Evolutionary conservation across 2,329 filamentous ascomycete genomes (phyloP).

Genomic region (Penicillium sp.): DNA sequence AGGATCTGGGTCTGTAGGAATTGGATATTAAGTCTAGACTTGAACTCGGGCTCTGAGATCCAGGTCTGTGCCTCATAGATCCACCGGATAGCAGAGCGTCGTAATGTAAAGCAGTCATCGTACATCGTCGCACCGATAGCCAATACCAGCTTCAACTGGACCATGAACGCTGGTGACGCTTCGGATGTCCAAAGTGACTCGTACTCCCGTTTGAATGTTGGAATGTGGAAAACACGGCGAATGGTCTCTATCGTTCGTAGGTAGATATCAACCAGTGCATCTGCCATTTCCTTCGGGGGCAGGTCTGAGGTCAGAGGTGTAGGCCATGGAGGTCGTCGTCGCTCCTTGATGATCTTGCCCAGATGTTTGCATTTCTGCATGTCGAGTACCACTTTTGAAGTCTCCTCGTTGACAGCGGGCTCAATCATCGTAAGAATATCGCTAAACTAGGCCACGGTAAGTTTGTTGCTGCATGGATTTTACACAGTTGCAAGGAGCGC

Average conservation of each 20-base stretch:
- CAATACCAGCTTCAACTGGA: conserved; percentile 60
- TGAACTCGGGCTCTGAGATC: conserved; percentile 56
- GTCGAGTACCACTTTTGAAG: conserved; percentile 36
- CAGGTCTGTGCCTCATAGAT: conserved; percentile 60
- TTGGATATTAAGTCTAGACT: conserved; percentile 53
- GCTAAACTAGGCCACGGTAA: conserved; percentile 14
- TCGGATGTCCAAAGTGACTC: conserved; percentile 51
- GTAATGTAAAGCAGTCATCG: conserved; percentile 55
- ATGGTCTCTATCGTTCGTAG: conserved; percentile 58
- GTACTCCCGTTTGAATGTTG: conserved; percentile 58
- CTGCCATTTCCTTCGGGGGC: conserved; percentile 47
- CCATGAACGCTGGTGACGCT: conserved; percentile 46
- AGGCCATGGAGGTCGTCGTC: conserved; percentile 53
- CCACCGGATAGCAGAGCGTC: conserved; percentile 55
- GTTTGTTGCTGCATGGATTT: background rate
- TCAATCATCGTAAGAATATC: conserved; percentile 49
- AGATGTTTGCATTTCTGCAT: conserved; percentile 57
- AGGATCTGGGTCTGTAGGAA: conserved; percentile 52
- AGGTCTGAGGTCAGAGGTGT: conserved; percentile 45
- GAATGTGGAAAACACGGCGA: conserved; percentile 59
- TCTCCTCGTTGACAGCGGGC: conserved; percentile 39
- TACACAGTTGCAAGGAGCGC: background rate
- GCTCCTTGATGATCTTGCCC: conserved; percentile 55
- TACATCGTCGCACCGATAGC: conserved; percentile 57
- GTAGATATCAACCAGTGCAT: conserved; percentile 55